Base-by-base conservation (phyloP, 495 filamentous ascomycete species). In the Tetracladium setigerum region DNA sequence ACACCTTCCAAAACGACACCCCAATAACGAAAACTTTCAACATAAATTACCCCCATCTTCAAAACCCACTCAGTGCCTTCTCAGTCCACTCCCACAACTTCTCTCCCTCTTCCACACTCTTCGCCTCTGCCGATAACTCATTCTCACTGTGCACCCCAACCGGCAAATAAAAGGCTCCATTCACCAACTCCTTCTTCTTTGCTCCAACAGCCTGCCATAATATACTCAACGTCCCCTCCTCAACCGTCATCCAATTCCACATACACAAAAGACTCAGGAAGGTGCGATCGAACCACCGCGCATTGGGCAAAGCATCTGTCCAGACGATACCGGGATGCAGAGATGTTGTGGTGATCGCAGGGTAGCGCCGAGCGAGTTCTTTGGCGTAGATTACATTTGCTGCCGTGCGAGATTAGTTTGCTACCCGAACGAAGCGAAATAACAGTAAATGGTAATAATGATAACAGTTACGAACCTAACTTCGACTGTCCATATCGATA, bases 321-420 rank as follows among this genome's bases (percentile, higher is more conserved):
- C 15, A 2, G 24, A 86, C 74, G 0, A 77, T 55, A 5, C 86
- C 84, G 0, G 86, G 86, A 42, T 88, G 81, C 0, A 86, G 66
- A 0, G 81, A 57, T 0, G 82, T 64, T 5, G 69, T 70, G 0
- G 63, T 68, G 36, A 84, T 73, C 31, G 69, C 60, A 0, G 82
- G 81, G 54, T 83, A 67, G 2, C 71, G 70, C 12, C 64, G 62
- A 0, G 81, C 78, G 13, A 89, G 67, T 54, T 84, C 72, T 1
- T 62, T 50, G 1, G 77, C 70, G 49, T 77, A 82, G 4, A 86
- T 64, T 15, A 87, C 67, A 57, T 86, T 86, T 4, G 82, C 81
- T 88, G 54, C 69, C 72, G 27, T 84, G 71, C 17, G 24, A 31
- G 17, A 6, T 10, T 39, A 39, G 7, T 8, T 10, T 16, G 37